Percentiles rank a stretch among this genome's conserved stretches.
These are phyloP conservation scores for Cydonia oblonga DNA, from an alignment of 331 rosid species.

Conservation along the genomic window DNA sequence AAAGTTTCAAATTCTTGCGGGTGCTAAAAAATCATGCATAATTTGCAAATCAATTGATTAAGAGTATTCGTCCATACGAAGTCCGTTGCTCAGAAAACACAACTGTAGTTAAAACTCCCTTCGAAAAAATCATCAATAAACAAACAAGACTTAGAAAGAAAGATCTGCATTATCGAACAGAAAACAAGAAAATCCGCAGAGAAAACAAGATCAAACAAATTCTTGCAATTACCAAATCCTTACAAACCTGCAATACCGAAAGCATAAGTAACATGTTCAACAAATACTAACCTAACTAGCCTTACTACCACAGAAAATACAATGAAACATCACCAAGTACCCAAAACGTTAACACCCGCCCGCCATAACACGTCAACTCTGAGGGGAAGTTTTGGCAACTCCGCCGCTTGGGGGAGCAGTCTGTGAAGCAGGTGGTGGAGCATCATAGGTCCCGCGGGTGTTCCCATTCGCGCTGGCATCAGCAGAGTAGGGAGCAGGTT, in stretches of 20 bases:
- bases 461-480: slow-evolving; percentile 39
- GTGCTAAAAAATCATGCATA: too few species aligned
- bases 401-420: slow-evolving; percentile 33
- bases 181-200: not conserved
- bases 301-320: slow-evolving; percentile 8
- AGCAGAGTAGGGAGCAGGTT: slow-evolving; percentile 51
- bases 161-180: not conserved
- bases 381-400: slow-evolving; percentile 73
- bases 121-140: too few species aligned
- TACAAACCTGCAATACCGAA: not conserved
- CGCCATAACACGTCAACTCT: slow-evolving; percentile 33
- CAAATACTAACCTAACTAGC: slow-evolving; percentile 23
- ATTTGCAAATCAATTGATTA: too few species aligned
- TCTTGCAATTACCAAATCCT: not conserved
- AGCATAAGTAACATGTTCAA: not conserved
- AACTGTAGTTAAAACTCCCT: too few species aligned
- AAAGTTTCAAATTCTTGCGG: too few species aligned
- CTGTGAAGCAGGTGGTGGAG: slow-evolving; percentile 53
- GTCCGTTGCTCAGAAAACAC: too few species aligned
- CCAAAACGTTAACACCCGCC: slow-evolving; percentile 3
- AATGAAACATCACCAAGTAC: not conserved
- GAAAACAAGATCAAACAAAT: not conserved
- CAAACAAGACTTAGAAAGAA: too few species aligned
- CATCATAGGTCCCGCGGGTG: slow-evolving; percentile 30
- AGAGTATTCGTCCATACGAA: too few species aligned